Conservation (phyloP, 768 basidiomycete genomes). For the Russula ochroleuca region DNA sequence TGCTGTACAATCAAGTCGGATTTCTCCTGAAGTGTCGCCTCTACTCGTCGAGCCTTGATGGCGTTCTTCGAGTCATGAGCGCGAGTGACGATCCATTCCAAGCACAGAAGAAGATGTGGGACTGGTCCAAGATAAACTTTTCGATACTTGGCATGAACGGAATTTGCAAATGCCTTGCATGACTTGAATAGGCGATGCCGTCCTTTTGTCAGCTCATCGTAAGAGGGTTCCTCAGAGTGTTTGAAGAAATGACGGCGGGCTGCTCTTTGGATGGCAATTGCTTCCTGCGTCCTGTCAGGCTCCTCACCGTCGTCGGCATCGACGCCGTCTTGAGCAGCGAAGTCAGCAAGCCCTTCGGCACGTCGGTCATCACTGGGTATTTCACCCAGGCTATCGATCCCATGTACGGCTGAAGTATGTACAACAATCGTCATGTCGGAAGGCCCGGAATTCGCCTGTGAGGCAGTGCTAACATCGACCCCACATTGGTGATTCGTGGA, state of each 20-base stretch:
- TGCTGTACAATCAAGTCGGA: slow-evolving; percentile 5
- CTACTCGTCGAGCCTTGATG: slow-evolving; percentile 1
- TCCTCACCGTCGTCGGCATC: not conserved
- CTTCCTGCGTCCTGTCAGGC: slow-evolving; percentile 6
- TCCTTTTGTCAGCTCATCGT: not conserved
- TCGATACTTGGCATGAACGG: slow-evolving; percentile 6
- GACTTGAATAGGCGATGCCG: slow-evolving; percentile 9
- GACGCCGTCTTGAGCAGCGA: no score
- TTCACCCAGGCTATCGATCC: no score
- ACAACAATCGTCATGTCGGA: no score
- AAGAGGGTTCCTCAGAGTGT: no score
- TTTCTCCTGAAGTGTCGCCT: slow-evolving; percentile 6
- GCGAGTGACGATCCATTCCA: slow-evolving; percentile 11
- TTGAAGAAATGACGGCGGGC: not conserved
- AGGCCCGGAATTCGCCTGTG: no score
- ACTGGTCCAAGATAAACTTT: slow-evolving; percentile 17
- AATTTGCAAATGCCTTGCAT: slow-evolving; percentile 9
- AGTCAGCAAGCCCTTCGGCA: no score
- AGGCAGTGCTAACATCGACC: no score
- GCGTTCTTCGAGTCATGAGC: not conserved
- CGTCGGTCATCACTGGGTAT: no score
- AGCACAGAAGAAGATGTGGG: slow-evolving; percentile 20
- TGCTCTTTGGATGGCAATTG: slow-evolving; percentile 8
- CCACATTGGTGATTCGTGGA: no score
- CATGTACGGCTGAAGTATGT: no score